phyloP scores from a whole-genome alignment of 129 eudicot genomes.

The Centaurea solstitialis region DNA sequence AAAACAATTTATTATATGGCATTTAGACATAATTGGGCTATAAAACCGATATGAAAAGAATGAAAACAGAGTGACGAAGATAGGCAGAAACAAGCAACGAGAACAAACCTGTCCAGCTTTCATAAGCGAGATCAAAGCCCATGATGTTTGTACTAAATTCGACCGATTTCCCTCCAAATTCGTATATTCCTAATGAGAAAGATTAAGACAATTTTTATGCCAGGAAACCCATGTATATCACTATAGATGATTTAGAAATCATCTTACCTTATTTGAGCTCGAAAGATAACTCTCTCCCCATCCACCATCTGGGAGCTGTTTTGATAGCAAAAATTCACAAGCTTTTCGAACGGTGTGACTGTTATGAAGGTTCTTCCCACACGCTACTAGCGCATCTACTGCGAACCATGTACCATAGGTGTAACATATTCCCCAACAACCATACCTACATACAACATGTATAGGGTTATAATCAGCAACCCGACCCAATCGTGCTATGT shows the following conservation, averaged over 20 bases:
- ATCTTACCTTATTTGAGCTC: slow-evolving; percentile 50
- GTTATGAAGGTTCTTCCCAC: slow-evolving; percentile 47
- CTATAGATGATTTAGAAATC: neutral
- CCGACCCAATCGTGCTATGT: neutral
- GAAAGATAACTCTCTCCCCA: slow-evolving; percentile 93
- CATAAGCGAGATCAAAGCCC: slow-evolving; percentile 65
- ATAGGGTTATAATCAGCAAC: neutral
- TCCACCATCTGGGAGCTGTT: slow-evolving; percentile 70
- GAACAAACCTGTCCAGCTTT: slow-evolving; percentile 57
- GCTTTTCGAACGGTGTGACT: slow-evolving; percentile 51
- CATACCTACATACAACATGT: slow-evolving; percentile 46
- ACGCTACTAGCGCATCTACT: slow-evolving; percentile 49
- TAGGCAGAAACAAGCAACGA: neutral
- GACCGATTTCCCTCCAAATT: slow-evolving; percentile 50
- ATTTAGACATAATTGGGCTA: neutral
- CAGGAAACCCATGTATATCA: neutral
- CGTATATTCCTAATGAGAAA: slow-evolving; percentile 24
- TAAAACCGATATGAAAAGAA: neutral
- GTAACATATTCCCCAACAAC: slow-evolving; percentile 78
- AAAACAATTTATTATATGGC: neutral
- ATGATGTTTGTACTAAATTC: slow-evolving; percentile 58
- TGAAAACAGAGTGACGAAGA: neutral
- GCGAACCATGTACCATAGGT: slow-evolving; percentile 83
- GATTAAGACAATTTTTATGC: neutral
- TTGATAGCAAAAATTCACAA: slow-evolving; percentile 54